phyloP scores from a whole-genome alignment of 139 green algal genomes.

The Chlamydomonas asymmetrica region DNA sequence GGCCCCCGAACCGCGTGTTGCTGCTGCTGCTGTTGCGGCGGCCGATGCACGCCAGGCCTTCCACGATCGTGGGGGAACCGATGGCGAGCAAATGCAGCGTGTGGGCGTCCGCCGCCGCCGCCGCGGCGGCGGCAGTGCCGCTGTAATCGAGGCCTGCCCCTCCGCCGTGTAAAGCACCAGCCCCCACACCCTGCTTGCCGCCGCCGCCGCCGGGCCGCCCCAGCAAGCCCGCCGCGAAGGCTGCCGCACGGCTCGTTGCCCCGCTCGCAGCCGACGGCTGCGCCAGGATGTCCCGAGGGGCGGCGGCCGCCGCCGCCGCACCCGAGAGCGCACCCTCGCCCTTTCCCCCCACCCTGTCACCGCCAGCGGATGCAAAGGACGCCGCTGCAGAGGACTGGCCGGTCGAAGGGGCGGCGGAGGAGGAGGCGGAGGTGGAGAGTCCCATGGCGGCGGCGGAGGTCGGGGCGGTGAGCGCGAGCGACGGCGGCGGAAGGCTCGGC shows the following conservation, averaged over 20 bases:
- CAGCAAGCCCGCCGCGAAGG: no score
- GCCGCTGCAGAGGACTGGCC: no score
- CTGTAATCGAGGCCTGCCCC: no score
- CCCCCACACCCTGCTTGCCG: no score
- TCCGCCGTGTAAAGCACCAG: no score
- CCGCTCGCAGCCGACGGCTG: not conserved
- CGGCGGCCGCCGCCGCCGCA: not conserved
- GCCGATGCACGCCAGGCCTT: not conserved
- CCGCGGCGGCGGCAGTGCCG: not conserved
- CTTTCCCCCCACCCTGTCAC: not conserved
- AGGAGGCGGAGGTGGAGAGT: not conserved
- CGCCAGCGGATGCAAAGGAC: not conserved
- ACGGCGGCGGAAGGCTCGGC: not conserved
- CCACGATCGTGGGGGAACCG: slow-evolving; percentile 14
- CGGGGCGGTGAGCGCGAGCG: not conserved
- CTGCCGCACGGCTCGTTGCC: no score
- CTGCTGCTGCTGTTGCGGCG: not conserved
- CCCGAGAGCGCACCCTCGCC: not conserved
- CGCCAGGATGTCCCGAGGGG: no score
- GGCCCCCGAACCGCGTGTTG: not conserved
- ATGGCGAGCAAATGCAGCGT: slow-evolving; percentile 25
- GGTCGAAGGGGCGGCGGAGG: no score
- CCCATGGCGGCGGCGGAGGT: not conserved
- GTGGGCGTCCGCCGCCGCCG: not conserved
- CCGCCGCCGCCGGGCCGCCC: no score